These are phyloP conservation scores for Barnettozyma pratensis DNA, from an alignment of 805 yeast species.

Conservation along the genomic window DNA sequence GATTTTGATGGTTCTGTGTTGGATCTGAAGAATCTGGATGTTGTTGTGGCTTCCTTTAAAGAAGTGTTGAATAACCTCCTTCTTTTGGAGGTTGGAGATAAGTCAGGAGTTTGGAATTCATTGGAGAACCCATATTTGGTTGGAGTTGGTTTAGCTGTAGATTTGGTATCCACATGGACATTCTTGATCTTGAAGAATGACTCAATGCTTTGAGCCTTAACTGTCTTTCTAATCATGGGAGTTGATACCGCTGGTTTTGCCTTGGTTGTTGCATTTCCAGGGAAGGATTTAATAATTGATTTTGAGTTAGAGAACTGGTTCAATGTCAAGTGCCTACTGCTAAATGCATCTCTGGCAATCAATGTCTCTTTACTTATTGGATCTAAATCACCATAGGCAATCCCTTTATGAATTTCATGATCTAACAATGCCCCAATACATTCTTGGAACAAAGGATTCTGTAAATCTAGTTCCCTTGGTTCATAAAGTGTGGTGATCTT, in stretches of 20 bases:
- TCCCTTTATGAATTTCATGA: constrained; percentile 43
- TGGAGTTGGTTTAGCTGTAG: neutral
- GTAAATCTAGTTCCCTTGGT: constrained; percentile 36
- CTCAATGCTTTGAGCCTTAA: constrained; percentile 7
- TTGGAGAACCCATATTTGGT: neutral
- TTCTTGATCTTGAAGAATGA: constrained; percentile 10
- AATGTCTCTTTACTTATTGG: constrained; percentile 40
- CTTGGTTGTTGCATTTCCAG: neutral
- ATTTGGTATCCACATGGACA: neutral
- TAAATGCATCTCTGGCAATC: constrained; percentile 16
- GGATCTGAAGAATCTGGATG: constrained; percentile 16
- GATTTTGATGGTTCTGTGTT: constrained; percentile 2
- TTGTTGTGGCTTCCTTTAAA: constrained; percentile 5
- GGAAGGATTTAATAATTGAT: neutral
- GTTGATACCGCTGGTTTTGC: neutral
- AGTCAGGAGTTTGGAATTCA: neutral
- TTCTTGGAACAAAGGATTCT: constrained; percentile 25
- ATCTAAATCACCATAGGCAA: constrained; percentile 63
- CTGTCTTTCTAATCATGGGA: neutral
- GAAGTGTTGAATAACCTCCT: constrained; percentile 11
- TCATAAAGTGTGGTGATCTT: constrained; percentile 54
- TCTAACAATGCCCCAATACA: constrained; percentile 35
- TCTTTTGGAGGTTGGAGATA: constrained; percentile 23
- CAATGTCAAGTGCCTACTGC: neutral
- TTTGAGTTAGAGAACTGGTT: neutral